These are phyloP conservation scores for Lentinula novae-zelandiae DNA, from an alignment of 1,284 basidiomycete species.

Conservation along the genomic window DNA sequence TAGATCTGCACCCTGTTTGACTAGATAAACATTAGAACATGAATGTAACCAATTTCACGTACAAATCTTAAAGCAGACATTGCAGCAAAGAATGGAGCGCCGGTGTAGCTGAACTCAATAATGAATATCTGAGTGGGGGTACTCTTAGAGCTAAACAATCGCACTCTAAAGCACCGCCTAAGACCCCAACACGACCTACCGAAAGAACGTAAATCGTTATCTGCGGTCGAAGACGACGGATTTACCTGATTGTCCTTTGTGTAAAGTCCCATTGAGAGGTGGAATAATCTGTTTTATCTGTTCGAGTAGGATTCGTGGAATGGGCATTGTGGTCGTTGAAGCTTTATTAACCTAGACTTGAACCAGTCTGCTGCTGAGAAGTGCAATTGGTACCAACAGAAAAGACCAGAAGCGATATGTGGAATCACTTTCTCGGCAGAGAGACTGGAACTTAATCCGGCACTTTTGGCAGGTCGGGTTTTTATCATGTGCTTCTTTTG, in stretches of 20 bases:
- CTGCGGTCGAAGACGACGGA: conserved; percentile 16
- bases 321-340: too few species aligned
- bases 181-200: too few species aligned
- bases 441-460: too few species aligned
- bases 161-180: conserved; percentile 33
- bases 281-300: conserved; percentile 81
- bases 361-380: too few species aligned
- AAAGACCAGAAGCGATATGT: too few species aligned
- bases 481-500: too few species aligned
- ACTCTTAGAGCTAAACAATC: conserved; percentile 15
- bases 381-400: too few species aligned
- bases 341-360: too few species aligned
- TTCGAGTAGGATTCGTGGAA: conserved; percentile 30
- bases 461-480: too few species aligned
- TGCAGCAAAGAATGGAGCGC: conserved; percentile 92
- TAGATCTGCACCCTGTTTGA: conserved; percentile 79
- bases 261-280: conserved; percentile 78
- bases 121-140: neutral
- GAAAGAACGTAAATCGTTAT: too few species aligned
- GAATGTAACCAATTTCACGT: conserved; percentile 20
- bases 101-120: conserved; percentile 70
- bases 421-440: too few species aligned
- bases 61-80: conserved; percentile 86
- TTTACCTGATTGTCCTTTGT: conserved; percentile 92
- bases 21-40: neutral